A percentile compares a stretch with the other conserved stretches of the same genome.
phyloP scores from a whole-genome alignment of 2,329 filamentous ascomycete species.

The Ophiognomonia clavigignenti-juglandacearum region DNA sequence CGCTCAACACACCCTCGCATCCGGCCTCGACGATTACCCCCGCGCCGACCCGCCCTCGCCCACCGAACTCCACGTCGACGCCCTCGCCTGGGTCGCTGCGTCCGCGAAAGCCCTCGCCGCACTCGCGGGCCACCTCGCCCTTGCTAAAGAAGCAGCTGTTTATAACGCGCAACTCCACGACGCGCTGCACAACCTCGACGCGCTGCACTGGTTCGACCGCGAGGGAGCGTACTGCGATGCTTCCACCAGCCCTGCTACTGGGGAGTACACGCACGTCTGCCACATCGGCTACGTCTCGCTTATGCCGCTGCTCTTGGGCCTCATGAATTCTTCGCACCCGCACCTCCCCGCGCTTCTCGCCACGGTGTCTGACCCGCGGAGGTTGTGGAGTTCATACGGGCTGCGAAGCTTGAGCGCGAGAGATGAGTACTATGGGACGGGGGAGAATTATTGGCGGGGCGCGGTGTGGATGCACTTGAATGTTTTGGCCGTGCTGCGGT shows the following conservation, averaged over 20 bases:
- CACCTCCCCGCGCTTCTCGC: conserved; percentile 17
- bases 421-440: conserved; percentile 16
- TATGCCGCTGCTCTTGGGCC: conserved; percentile 19
- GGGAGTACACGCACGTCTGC: conserved; percentile 20
- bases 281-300: conserved; percentile 19
- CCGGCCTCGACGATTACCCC: conserved; percentile 88
- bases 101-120: conserved; percentile 76
- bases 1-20: conserved; percentile 76
- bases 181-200: conserved; percentile 76
- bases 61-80: conserved; percentile 83
- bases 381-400: conserved; percentile 16
- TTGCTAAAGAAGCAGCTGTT: conserved; percentile 70
- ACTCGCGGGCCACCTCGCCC: conserved; percentile 66
- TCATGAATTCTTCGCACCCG: conserved; percentile 16
- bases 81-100: conserved; percentile 90
- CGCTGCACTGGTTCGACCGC: conserved; percentile 79
- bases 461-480: conserved; percentile 21
- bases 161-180: conserved; percentile 66
- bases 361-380: conserved; percentile 13
- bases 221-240: conserved; percentile 81
- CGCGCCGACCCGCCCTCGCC: conserved; percentile 87
- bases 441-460: conserved; percentile 21
- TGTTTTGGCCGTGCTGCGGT: conserved; percentile 50
- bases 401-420: conserved; percentile 18
- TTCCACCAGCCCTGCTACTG: conserved; percentile 50